phyloP scores from a whole-genome alignment of 1,284 basidiomycete species.

The Fomitopsis palustris region DNA sequence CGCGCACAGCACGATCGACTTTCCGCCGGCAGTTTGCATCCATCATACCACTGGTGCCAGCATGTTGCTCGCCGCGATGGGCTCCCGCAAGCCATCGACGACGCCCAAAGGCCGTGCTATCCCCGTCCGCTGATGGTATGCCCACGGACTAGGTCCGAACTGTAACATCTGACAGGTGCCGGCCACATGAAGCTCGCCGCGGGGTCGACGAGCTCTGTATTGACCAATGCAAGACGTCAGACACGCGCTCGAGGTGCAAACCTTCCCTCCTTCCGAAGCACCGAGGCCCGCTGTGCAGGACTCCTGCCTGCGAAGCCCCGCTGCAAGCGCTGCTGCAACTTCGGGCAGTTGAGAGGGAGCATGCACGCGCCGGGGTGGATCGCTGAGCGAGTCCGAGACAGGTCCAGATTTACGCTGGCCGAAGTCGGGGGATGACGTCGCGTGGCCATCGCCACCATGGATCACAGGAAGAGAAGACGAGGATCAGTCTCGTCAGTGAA shows the following conservation, averaged over 20 bases:
- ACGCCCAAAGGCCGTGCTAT: neutral
- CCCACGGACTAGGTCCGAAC: neutral
- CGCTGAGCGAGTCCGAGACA: neutral
- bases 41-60: neutral
- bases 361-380: neutral
- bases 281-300: neutral
- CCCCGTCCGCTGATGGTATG: neutral
- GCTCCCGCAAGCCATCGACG: neutral
- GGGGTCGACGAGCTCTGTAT: neutral
- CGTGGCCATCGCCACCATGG: neutral
- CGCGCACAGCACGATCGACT: neutral
- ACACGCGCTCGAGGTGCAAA: neutral
- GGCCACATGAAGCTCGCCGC: neutral
- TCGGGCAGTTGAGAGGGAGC: neutral
- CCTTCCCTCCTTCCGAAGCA: neutral
- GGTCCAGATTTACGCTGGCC: neutral
- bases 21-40: neutral
- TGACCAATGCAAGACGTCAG: neutral
- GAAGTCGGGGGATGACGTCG: neutral
- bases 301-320: neutral
- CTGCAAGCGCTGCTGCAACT: neutral
- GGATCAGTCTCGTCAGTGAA: neutral
- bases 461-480: constrained; percentile 2
- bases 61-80: neutral
- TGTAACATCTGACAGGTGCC: neutral